Evolutionary conservation across 768 basidiomycete species (phyloP).

Genomic region (Boletus vinaceobasis): DNA sequence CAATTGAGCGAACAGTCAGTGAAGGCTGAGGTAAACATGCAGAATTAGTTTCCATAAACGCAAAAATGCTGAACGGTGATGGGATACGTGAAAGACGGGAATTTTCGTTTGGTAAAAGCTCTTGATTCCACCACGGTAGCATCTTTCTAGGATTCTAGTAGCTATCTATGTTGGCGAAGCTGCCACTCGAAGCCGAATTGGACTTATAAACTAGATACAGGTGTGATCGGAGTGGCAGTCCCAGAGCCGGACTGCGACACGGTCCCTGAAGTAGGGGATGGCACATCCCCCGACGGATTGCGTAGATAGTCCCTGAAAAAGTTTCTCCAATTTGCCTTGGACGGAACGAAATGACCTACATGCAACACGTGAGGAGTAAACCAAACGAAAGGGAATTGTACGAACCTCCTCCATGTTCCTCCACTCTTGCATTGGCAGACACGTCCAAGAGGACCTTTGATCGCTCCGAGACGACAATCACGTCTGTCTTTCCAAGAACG

Average conservation of each 20-base stretch:
- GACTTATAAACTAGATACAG: slow-evolving; percentile 6
- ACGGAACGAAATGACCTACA: slow-evolving; percentile 81
- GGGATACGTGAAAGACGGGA: neutral
- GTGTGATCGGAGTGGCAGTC: slow-evolving; percentile 40
- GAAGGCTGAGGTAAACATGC: neutral
- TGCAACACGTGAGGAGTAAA: slow-evolving; percentile 1
- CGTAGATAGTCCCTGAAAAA: slow-evolving; percentile 69
- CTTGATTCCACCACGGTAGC: neutral
- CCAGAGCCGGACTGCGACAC: slow-evolving; percentile 44
- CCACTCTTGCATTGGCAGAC: slow-evolving; percentile 59
- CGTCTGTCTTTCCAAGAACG: slow-evolving; percentile 72
- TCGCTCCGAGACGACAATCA: slow-evolving; percentile 70
- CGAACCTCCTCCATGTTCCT: slow-evolving; percentile 78
- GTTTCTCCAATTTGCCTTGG: slow-evolving; percentile 69
- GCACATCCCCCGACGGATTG: slow-evolving; percentile 45
- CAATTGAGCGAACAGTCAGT: neutral
- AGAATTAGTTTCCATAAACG: neutral
- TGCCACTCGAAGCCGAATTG: neutral
- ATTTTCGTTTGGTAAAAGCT: neutral
- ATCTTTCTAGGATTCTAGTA: neutral
- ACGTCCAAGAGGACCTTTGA: slow-evolving; percentile 53
- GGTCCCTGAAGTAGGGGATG: slow-evolving; percentile 39
- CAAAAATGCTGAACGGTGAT: neutral
- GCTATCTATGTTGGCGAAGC: slow-evolving; percentile 3
- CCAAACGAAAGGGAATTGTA: slow-evolving; percentile 2